Percentiles rank a stretch among this genome's conserved stretches.
phyloP scores from a whole-genome alignment of 78 protist species.

The Emiliania huxleyi region DNA sequence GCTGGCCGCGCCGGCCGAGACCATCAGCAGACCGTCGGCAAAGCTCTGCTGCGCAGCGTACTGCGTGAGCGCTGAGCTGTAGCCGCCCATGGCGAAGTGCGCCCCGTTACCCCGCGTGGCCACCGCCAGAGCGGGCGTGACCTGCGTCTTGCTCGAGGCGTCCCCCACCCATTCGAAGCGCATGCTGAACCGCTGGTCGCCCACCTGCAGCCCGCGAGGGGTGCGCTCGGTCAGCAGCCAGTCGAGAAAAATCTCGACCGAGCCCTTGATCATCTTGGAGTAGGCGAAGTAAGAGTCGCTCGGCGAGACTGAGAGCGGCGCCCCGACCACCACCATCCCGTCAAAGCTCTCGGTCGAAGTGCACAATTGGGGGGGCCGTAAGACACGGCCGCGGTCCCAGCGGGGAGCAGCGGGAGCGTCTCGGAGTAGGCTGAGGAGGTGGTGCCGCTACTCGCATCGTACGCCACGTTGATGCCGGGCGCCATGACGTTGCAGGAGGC shows the following conservation, averaged over 20 bases:
- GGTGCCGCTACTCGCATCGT: no score
- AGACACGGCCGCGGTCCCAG: no score
- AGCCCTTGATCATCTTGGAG: neutral
- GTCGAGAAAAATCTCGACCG: neutral
- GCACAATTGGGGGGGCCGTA: no score
- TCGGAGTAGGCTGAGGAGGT: no score
- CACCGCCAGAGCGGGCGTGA: neutral
- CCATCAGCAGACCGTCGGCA: neutral
- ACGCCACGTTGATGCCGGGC: no score
- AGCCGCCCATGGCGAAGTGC: neutral
- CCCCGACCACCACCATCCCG: no score
- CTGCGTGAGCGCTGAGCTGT: neutral
- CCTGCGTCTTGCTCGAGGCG: neutral
- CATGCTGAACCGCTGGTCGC: neutral
- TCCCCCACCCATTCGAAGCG: neutral
- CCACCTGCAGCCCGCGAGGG: neutral
- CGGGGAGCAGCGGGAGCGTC: no score
- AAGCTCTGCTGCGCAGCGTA: neutral
- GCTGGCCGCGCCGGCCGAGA: neutral
- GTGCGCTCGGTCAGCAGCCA: neutral
- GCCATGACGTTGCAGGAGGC: no score
- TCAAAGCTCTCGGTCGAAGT: no score
- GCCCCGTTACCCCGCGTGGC: neutral
- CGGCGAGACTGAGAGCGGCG: neutral
- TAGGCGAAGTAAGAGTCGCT: neutral